Conservation (phyloP, 2,329 filamentous ascomycete species). For the Fusarium sp. region DNA sequence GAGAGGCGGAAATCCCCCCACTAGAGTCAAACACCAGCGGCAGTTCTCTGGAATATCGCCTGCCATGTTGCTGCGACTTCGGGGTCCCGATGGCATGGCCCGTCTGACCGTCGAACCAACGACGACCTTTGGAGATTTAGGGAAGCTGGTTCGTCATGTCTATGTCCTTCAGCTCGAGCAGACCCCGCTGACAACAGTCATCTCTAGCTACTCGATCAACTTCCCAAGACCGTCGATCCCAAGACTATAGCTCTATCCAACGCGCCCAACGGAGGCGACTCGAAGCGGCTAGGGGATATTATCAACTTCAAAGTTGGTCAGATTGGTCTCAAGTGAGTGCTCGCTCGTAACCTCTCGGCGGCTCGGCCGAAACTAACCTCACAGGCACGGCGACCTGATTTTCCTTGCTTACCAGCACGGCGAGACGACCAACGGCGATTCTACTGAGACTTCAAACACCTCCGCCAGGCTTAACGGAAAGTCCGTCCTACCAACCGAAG, state of each 20-base stretch:
- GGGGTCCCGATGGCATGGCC: conserved; percentile 92
- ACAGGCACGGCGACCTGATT: conserved; percentile 84
- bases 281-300: conserved; percentile 67
- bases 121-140: conserved; percentile 75
- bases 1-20: conserved; percentile 19
- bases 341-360: not conserved
- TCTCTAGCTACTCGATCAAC: conserved; percentile 62
- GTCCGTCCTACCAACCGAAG: conserved; percentile 73
- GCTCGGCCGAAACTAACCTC: conserved; percentile 8
- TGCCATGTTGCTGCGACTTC: conserved; percentile 83
- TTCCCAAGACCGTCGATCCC: conserved; percentile 70
- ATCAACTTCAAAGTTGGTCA: conserved; percentile 63
- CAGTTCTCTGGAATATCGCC: conserved; percentile 9
- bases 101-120: conserved; percentile 80
- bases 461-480: conserved; percentile 81
- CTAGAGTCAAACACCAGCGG: conserved; percentile 15
- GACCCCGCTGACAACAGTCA: conserved; percentile 23
- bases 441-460: conserved; percentile 51
- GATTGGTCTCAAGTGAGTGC: conserved; percentile 66
- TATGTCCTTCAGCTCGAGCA: not conserved
- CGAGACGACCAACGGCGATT: conserved; percentile 49
- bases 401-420: conserved; percentile 81
- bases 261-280: conserved; percentile 65
- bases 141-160: conserved; percentile 56
- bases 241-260: conserved; percentile 70